These are phyloP conservation scores for Hypericum perforatum DNA, from an alignment of 345 rosid genomes.

Conservation along the genomic window DNA sequence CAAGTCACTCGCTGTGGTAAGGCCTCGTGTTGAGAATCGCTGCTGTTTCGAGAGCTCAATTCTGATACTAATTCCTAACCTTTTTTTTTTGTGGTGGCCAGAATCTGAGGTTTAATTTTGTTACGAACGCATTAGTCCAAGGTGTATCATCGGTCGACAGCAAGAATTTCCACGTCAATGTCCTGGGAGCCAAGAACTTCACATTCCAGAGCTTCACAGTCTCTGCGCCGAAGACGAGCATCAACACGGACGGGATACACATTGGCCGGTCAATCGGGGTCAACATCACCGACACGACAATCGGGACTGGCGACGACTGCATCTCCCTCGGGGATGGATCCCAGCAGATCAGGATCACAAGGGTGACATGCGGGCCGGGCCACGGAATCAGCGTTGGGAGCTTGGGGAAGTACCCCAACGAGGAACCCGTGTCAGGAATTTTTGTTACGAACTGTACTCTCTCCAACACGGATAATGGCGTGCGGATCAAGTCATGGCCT, in stretches of 20 bases:
- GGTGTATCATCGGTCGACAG: slow-evolving; percentile 32
- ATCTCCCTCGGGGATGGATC: slow-evolving; percentile 44
- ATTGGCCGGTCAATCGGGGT: slow-evolving; percentile 29
- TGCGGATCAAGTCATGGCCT: slow-evolving; percentile 56
- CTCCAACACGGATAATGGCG: slow-evolving; percentile 34
- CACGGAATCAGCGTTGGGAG: slow-evolving; percentile 55
- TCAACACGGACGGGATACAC: slow-evolving; percentile 54
- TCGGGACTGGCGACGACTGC: slow-evolving; percentile 47
- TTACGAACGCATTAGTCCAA: slow-evolving; percentile 13
- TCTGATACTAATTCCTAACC: not conserved
- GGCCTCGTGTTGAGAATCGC: not conserved
- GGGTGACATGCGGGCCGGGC: slow-evolving; percentile 46
- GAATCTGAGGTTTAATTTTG: slow-evolving; percentile 6
- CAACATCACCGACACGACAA: slow-evolving; percentile 13
- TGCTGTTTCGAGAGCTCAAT: not conserved
- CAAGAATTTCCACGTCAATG: slow-evolving; percentile 37
- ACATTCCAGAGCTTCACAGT: slow-evolving; percentile 19
- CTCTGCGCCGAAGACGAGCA: slow-evolving; percentile 33
- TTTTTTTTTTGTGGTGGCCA: not conserved
- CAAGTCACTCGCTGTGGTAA: slow-evolving; percentile 27
- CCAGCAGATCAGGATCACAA: slow-evolving; percentile 16
- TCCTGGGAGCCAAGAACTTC: slow-evolving; percentile 32
- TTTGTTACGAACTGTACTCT: slow-evolving; percentile 28
- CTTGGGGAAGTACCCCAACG: slow-evolving; percentile 38
- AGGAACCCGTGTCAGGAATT: slow-evolving; percentile 38